phyloP scores from a whole-genome alignment of 768 basidiomycete species.

The Boletus rufocinnamomeus region DNA sequence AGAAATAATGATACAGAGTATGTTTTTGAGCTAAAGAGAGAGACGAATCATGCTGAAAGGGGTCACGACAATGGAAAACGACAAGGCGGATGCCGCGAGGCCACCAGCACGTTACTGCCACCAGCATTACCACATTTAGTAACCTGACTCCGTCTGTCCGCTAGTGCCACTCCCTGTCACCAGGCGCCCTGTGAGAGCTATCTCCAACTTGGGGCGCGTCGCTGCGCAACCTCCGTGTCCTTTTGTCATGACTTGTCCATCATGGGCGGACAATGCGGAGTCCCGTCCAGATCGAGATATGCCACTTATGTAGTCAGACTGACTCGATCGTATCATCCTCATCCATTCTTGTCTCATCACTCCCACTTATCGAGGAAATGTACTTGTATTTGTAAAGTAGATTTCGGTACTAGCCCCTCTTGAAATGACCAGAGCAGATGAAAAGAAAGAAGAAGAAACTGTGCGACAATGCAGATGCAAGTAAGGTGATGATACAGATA shows the following conservation, averaged over 20 bases:
- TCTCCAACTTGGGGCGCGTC: too few species aligned
- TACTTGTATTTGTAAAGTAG: conserved; percentile 17
- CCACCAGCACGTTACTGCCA: conserved; percentile 10
- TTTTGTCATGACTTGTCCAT: not conserved
- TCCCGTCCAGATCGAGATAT: not conserved
- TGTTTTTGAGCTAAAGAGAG: conserved; percentile 28
- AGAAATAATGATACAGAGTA: conserved; percentile 38
- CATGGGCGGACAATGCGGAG: conserved; percentile 30
- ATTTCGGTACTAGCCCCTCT: conserved; percentile 10
- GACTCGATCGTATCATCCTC: too few species aligned
- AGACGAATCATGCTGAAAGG: conserved; percentile 29
- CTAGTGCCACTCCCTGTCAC: too few species aligned
- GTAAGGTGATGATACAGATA: conserved; percentile 32
- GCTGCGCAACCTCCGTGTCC: too few species aligned
- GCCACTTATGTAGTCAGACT: conserved; percentile 1
- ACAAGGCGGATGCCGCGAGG: conserved; percentile 26
- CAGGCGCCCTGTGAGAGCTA: too few species aligned
- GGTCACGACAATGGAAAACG: conserved; percentile 24
- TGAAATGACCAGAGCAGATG: conserved; percentile 21
- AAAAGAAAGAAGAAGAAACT: conserved; percentile 23
- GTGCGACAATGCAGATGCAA: conserved; percentile 29
- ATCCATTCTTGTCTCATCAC: not conserved
- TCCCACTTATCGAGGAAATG: not conserved
- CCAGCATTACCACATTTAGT: conserved; percentile 25
- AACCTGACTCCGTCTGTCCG: conserved; percentile 28